A percentile compares a stretch with the other conserved stretches of the same genome.
These are phyloP conservation scores for Nasturtium officinale DNA, from an alignment of 345 rosid species.

Conservation along the genomic window DNA sequence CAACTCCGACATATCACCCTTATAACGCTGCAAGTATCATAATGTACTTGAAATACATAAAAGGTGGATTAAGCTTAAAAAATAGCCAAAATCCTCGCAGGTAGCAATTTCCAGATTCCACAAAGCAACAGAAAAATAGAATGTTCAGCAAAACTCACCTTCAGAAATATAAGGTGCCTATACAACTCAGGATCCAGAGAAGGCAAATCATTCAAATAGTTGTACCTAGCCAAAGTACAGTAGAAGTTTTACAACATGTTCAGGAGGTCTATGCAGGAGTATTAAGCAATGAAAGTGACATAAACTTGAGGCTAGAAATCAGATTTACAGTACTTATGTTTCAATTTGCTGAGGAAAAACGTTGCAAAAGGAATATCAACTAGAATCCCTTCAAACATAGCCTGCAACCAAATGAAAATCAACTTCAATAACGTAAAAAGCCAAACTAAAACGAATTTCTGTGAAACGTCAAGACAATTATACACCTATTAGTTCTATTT, in stretches of 20 bases:
- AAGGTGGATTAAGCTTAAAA: not conserved
- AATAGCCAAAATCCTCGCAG: not conserved
- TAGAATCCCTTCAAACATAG: conserved; percentile 98
- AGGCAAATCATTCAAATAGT: conserved; percentile 95
- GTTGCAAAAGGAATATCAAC: conserved; percentile 99
- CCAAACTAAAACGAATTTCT: not conserved
- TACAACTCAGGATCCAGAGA: conserved; percentile 94
- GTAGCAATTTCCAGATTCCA: conserved; percentile 21
- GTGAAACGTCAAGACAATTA: conserved; percentile 5
- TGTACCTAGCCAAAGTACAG: conserved; percentile 59
- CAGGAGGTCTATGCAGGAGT: conserved; percentile 9
- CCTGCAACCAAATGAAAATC: conserved; percentile 56
- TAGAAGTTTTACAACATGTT: conserved; percentile 22
- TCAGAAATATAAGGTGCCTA: conserved; percentile 94
- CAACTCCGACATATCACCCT: conserved; percentile 76
- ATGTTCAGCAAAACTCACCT: conserved; percentile 53
- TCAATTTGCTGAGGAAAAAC: conserved; percentile 97
- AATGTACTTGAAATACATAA: conserved; percentile 3
- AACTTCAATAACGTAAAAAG: conserved; percentile 13
- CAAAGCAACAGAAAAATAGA: conserved; percentile 24
- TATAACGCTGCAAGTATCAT: conserved; percentile 65
- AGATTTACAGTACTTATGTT: conserved; percentile 64
- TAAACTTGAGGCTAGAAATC: conserved; percentile 21
- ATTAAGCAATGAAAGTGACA: conserved; percentile 15
- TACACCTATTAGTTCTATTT: conserved; percentile 1